These are phyloP conservation scores for Pseudocercospora fuligena DNA, from an alignment of 2,329 filamentous ascomycete species.

Conservation along the genomic window DNA sequence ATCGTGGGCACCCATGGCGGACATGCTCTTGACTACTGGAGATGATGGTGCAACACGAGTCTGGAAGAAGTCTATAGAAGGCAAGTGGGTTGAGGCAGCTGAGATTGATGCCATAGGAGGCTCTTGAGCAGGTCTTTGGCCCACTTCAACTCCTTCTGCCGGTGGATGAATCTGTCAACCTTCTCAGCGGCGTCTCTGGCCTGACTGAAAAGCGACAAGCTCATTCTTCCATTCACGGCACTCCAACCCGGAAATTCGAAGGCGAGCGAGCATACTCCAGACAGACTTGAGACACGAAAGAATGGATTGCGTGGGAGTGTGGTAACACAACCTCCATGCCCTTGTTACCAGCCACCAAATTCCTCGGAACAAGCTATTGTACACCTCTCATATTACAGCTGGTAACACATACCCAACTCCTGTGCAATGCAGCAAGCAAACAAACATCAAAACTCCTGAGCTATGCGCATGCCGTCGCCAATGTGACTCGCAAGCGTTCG, in stretches of 20 bases:
- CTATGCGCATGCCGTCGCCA: constrained; percentile 17
- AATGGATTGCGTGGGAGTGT: constrained; percentile 12
- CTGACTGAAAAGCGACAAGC: background rate
- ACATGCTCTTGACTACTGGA: constrained; percentile 75
- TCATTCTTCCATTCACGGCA: background rate
- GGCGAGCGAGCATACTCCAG: background rate
- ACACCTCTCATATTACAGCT: constrained; percentile 9
- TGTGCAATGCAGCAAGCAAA: constrained; percentile 17
- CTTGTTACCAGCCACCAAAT: constrained; percentile 15
- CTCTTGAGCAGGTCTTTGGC: background rate
- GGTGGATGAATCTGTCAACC: background rate
- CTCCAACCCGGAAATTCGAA: background rate
- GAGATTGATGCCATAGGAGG: constrained; percentile 48
- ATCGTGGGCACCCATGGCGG: constrained; percentile 65
- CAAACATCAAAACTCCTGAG: constrained; percentile 17
- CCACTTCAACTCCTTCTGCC: background rate
- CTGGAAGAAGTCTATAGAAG: constrained; percentile 56
- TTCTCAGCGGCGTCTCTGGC: background rate
- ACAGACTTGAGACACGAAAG: constrained; percentile 6
- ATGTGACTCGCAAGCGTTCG: constrained; percentile 15
- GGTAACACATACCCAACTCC: constrained; percentile 13
- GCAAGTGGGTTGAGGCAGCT: constrained; percentile 55
- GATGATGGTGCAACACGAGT: constrained; percentile 68
- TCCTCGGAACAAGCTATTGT: constrained; percentile 17
- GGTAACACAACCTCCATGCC: constrained; percentile 13